Conservation (phyloP, 768 basidiomycete species). For the Lactarius hatsudake region DNA sequence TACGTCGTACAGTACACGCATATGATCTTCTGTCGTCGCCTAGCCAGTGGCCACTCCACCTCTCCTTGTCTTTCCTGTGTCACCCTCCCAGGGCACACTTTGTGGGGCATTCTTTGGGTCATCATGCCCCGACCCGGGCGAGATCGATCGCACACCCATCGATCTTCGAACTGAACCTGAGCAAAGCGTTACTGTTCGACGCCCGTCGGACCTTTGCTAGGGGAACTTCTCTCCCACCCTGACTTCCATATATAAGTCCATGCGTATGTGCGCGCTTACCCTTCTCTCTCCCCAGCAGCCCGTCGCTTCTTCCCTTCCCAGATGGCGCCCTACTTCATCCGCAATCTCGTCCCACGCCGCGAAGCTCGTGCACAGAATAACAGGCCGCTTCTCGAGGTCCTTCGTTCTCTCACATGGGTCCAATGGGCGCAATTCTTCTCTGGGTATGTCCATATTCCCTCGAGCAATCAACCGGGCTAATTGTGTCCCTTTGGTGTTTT, state of each 20-base stretch:
- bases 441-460: constrained; percentile 39
- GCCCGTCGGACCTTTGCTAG: background rate
- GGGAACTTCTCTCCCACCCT: background rate
- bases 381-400: constrained; percentile 42
- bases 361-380: constrained; percentile 3
- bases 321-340: constrained; percentile 28
- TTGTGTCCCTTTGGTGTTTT: background rate
- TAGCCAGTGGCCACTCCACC: background rate
- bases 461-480: background rate
- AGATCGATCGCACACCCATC: background rate
- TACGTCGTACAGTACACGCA: background rate
- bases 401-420: constrained; percentile 43
- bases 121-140: background rate
- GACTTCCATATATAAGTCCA: background rate
- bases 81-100: background rate
- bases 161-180: background rate
- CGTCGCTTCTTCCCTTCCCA: background rate
- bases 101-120: background rate
- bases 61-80: background rate
- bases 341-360: constrained; percentile 24
- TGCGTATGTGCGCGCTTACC: background rate
- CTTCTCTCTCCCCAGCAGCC: background rate
- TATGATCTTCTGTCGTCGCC: background rate
- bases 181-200: background rate
- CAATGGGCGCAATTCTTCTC: constrained; percentile 56